These are phyloP conservation scores for Tylopilus orsonianus DNA, from an alignment of 1,284 basidiomycete genomes.

Conservation along the genomic window DNA sequence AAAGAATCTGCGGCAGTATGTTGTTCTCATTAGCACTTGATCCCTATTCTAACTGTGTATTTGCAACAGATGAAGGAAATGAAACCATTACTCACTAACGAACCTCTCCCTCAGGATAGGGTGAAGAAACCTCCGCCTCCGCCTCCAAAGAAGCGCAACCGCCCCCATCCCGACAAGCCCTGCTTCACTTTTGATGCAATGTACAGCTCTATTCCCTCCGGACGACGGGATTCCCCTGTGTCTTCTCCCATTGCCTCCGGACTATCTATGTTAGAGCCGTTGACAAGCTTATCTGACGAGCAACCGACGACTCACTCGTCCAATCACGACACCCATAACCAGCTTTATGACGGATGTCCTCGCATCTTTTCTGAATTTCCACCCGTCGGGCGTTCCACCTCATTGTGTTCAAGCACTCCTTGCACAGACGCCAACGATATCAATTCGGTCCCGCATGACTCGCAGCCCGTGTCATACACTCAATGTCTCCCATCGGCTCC, in stretches of 20 bases:
- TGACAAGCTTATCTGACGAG: slow-evolving; percentile 15
- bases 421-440: slow-evolving; percentile 19
- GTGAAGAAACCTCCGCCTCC: slow-evolving; percentile 21
- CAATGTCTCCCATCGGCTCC: slow-evolving; percentile 25
- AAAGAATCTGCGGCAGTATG: slow-evolving; percentile 24
- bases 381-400: slow-evolving; percentile 5
- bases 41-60: slow-evolving; percentile 16
- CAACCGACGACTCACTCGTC: slow-evolving; percentile 4
- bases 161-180: slow-evolving; percentile 18
- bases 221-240: slow-evolving; percentile 21
- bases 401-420: slow-evolving; percentile 13
- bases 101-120: slow-evolving; percentile 27
- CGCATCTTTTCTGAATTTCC: slow-evolving; percentile 14
- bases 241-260: slow-evolving; percentile 7
- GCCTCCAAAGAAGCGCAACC: slow-evolving; percentile 29
- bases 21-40: slow-evolving; percentile 12
- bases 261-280: slow-evolving; percentile 11
- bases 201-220: slow-evolving; percentile 20
- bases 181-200: slow-evolving; percentile 22
- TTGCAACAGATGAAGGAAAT: slow-evolving; percentile 26
- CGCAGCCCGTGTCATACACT: slow-evolving; percentile 16
- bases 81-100: slow-evolving; percentile 22
- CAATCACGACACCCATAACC: slow-evolving; percentile 10
- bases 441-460: slow-evolving; percentile 19
- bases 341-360: slow-evolving; percentile 8